A percentile compares a stretch with the other conserved stretches of the same genome.
Conservation (phyloP, 225 moss, liverwort and hornwort genomes). For the Sphagnum contortum region DNA sequence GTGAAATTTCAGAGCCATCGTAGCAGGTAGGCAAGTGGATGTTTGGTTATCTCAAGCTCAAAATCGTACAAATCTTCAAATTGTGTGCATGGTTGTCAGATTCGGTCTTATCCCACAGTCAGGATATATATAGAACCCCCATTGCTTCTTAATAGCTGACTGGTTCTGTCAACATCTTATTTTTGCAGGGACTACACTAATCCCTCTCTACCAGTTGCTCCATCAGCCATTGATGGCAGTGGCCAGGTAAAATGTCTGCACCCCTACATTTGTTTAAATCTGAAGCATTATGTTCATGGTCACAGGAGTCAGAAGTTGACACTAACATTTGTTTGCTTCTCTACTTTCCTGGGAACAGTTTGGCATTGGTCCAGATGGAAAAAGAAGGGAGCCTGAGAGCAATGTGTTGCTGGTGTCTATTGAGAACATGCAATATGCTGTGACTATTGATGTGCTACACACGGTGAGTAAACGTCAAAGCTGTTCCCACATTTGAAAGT, state of each 20-base stretch:
- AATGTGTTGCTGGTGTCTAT: constrained; percentile 93
- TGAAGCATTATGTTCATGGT: not conserved
- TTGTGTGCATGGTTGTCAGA: not conserved
- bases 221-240: constrained; percentile 94
- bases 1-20: constrained; percentile 99
- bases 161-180: too few species aligned
- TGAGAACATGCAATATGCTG: constrained; percentile 99
- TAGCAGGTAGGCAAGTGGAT: constrained; percentile 52
- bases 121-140: too few species aligned
- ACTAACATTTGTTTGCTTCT: not conserved
- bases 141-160: too few species aligned
- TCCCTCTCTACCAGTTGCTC: constrained; percentile 92
- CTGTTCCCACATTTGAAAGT: too few species aligned
- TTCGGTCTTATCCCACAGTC: too few species aligned
- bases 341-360: constrained; percentile 34
- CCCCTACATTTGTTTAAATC: too few species aligned
- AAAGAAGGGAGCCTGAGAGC: constrained; percentile 97
- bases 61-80: too few species aligned
- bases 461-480: constrained; percentile 27
- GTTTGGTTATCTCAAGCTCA: too few species aligned
- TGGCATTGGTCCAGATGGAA: constrained; percentile 91
- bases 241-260: constrained; percentile 49
- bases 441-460: constrained; percentile 95
- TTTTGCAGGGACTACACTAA: constrained; percentile 83
- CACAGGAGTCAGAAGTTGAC: not conserved